Conservation (phyloP, 306 rosid genomes). For the Rosa lucieae region DNA sequence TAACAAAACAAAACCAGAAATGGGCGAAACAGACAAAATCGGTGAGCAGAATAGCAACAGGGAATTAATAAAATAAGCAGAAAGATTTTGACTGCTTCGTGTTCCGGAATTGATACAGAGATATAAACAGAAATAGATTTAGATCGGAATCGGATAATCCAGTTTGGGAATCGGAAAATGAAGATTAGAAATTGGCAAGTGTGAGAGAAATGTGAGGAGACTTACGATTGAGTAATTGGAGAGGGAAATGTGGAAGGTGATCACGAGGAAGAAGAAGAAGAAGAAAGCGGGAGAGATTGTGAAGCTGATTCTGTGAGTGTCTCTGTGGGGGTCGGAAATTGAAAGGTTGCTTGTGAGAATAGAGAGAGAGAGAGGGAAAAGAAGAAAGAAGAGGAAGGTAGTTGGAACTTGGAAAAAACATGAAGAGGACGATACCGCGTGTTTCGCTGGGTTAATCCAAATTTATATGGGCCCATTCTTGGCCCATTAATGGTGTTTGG, state of each 20-base stretch:
- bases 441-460: background rate
- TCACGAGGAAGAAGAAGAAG: background rate
- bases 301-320: background rate
- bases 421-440: background rate
- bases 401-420: background rate
- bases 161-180: background rate
- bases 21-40: background rate
- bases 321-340: background rate
- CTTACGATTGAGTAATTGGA: background rate
- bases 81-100: background rate
- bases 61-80: conserved; percentile 7
- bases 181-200: background rate
- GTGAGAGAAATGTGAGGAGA: conserved; percentile 5
- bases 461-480: background rate
- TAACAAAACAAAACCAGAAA: conserved; percentile 16
- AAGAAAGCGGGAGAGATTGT: background rate
- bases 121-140: too few species aligned
- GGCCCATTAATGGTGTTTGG: background rate
- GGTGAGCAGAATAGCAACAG: conserved; percentile 13
- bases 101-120: background rate
- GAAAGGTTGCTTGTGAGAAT: background rate
- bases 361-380: background rate
- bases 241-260: background rate
- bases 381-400: conserved; percentile 1
- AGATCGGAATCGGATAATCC: background rate